Percentiles rank a stretch among this genome's conserved stretches.
Evolutionary conservation across 768 basidiomycete genomes (phyloP).

Genomic region (Podaxis pistillaris): DNA sequence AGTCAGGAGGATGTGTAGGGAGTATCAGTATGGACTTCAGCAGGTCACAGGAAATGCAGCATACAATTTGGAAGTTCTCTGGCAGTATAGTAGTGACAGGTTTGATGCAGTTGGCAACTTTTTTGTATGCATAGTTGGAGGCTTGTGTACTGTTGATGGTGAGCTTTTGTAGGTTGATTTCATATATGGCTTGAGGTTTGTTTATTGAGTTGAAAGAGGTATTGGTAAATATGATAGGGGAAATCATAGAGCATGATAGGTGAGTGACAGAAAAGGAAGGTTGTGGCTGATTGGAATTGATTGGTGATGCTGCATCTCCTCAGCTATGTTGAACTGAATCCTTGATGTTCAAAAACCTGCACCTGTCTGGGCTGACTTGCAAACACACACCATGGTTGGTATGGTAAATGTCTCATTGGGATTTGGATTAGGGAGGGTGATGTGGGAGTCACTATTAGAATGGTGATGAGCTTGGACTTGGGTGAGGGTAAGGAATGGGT

Average conservation of each 20-base stretch:
- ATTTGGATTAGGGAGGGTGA: constrained; percentile 7
- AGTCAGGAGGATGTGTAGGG: constrained; percentile 29
- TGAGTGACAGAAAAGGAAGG: too few relatives aligned
- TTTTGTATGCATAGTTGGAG: too few relatives aligned
- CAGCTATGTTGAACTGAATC: too few relatives aligned
- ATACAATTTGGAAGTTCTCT: constrained; percentile 28
- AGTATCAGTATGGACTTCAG: constrained; percentile 26
- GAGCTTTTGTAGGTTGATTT: too few relatives aligned
- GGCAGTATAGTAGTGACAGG: constrained; percentile 33
- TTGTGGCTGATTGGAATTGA: too few relatives aligned
- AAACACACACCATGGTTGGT: background rate
- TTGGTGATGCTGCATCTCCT: too few relatives aligned
- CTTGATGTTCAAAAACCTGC: background rate
- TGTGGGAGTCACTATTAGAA: constrained; percentile 5
- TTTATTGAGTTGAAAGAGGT: too few relatives aligned
- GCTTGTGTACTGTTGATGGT: too few relatives aligned
- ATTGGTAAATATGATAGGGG: too few relatives aligned
- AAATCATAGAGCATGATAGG: too few relatives aligned
- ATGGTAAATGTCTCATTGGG: background rate
- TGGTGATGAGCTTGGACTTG: background rate
- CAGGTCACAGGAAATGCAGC: constrained; percentile 32
- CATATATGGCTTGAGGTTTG: too few relatives aligned
- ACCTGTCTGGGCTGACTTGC: background rate
- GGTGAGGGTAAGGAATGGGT: constrained; percentile 14
- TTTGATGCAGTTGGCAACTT: constrained; percentile 16